phyloP scores from a whole-genome alignment of 2,329 filamentous ascomycete genomes.

The Pleurostoma richardsiae region DNA sequence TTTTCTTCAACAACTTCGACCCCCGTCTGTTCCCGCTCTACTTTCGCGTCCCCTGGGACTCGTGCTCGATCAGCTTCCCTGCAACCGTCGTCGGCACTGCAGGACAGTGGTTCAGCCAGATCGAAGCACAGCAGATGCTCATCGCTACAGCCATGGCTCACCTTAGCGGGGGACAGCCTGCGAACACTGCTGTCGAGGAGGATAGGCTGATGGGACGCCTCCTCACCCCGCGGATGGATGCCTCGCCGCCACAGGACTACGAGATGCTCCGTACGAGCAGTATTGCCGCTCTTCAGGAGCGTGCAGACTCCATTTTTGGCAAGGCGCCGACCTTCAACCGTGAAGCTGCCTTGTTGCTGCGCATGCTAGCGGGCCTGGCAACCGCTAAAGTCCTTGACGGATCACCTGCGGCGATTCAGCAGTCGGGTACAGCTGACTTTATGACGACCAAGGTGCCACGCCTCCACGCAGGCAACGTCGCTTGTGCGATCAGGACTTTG shows the following conservation, averaged over 20 bases:
- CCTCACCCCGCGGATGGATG: no score
- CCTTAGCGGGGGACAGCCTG: background rate
- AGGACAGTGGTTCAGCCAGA: slow-evolving; percentile 1
- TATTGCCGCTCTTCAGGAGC: background rate
- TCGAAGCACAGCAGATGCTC: background rate
- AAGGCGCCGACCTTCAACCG: background rate
- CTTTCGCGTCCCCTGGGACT: slow-evolving; percentile 12
- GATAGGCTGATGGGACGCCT: no score
- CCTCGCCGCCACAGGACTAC: background rate
- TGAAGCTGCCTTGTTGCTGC: no score
- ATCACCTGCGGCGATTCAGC: background rate
- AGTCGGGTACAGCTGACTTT: background rate
- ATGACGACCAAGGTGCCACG: background rate
- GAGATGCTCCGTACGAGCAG: background rate
- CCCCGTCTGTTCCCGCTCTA: slow-evolving; percentile 8
- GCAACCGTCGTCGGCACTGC: background rate
- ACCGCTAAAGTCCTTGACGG: slow-evolving; percentile 3
- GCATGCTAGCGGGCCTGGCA: slow-evolving; percentile 2
- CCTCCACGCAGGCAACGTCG: slow-evolving; percentile 6
- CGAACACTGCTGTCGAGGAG: background rate
- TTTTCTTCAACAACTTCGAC: slow-evolving; percentile 9
- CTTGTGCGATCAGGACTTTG: slow-evolving; percentile 3
- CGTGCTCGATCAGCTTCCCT: slow-evolving; percentile 3
- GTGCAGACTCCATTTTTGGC: background rate
- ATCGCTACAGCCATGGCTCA: background rate